Evolutionary conservation across 768 basidiomycete species (phyloP).

Genomic region (Calocybe cyanea): DNA sequence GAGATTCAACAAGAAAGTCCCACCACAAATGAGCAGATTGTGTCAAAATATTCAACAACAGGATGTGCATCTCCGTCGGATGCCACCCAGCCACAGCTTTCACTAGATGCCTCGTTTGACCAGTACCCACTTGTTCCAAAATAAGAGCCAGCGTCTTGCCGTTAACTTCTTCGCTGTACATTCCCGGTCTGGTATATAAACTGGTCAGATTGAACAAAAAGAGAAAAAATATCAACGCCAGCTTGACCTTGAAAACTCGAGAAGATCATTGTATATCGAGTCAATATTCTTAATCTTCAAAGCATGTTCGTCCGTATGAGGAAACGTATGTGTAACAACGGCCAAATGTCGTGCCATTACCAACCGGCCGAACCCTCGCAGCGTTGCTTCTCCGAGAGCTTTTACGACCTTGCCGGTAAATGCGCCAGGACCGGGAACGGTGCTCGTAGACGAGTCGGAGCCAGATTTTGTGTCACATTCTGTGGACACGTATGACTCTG

Average conservation of each 20-base stretch:
- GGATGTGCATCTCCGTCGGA: slow-evolving; percentile 12
- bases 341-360: slow-evolving; percentile 20
- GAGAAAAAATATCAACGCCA: not conserved
- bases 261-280: slow-evolving; percentile 16
- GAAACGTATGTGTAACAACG: slow-evolving; percentile 16
- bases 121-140: slow-evolving; percentile 13
- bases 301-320: slow-evolving; percentile 20
- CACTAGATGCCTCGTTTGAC: slow-evolving; percentile 12
- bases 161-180: slow-evolving; percentile 12
- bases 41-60: slow-evolving; percentile 10
- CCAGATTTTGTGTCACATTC: slow-evolving; percentile 10
- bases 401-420: slow-evolving; percentile 42
- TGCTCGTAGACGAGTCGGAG: slow-evolving; percentile 19
- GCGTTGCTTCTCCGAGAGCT: slow-evolving; percentile 48
- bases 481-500: not conserved
- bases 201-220: not conserved
- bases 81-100: slow-evolving; percentile 13
- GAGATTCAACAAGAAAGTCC: not conserved
- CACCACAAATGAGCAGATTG: slow-evolving; percentile 14
- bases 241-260: slow-evolving; percentile 22
- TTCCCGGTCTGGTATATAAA: slow-evolving; percentile 12
- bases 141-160: slow-evolving; percentile 9
- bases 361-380: slow-evolving; percentile 40
- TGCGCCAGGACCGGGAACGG: slow-evolving; percentile 31
- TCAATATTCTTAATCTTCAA: slow-evolving; percentile 11